Conservation (phyloP, 2,329 filamentous ascomycete species). For the Colletotrichum echinochloae region DNA sequence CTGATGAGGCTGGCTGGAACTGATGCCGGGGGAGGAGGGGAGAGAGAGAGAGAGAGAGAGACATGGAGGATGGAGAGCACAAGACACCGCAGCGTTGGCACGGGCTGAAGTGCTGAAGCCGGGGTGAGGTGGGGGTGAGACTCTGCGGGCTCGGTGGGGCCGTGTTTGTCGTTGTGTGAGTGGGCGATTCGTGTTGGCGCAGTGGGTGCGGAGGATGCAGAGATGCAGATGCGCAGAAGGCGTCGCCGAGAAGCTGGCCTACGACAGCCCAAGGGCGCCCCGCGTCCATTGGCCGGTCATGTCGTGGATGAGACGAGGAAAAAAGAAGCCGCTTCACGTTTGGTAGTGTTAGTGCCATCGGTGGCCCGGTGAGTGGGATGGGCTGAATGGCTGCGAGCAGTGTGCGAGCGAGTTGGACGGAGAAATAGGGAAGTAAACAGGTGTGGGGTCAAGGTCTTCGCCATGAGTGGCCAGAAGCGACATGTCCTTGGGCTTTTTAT, state of each 20-base stretch:
- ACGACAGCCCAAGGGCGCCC: neutral
- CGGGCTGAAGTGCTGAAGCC: constrained; percentile 20
- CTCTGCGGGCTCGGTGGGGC: constrained; percentile 27
- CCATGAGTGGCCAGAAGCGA: constrained; percentile 1
- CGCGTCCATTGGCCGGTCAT: constrained; percentile 23
- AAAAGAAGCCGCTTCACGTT: constrained; percentile 1
- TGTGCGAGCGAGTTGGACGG: neutral
- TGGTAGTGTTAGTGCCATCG: constrained; percentile 5
- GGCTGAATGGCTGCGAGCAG: constrained; percentile 11
- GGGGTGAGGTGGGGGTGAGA: constrained; percentile 25
- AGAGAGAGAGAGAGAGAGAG: neutral
- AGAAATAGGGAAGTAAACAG: neutral
- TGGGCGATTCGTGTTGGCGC: constrained; percentile 1
- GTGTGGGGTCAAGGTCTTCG: neutral
- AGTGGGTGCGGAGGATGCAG: neutral
- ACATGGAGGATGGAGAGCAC: neutral
- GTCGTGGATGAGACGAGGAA: neutral
- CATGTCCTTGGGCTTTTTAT: neutral
- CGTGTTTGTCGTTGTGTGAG: constrained; percentile 18
- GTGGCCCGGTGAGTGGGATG: constrained; percentile 13
- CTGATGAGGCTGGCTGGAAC: constrained; percentile 25
- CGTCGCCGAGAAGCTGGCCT: constrained; percentile 28
- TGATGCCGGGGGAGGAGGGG: neutral
- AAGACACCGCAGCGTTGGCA: neutral
- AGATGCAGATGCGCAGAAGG: constrained; percentile 20